phyloP scores from a whole-genome alignment of 768 basidiomycete species.

The Tricholomella constricta region DNA sequence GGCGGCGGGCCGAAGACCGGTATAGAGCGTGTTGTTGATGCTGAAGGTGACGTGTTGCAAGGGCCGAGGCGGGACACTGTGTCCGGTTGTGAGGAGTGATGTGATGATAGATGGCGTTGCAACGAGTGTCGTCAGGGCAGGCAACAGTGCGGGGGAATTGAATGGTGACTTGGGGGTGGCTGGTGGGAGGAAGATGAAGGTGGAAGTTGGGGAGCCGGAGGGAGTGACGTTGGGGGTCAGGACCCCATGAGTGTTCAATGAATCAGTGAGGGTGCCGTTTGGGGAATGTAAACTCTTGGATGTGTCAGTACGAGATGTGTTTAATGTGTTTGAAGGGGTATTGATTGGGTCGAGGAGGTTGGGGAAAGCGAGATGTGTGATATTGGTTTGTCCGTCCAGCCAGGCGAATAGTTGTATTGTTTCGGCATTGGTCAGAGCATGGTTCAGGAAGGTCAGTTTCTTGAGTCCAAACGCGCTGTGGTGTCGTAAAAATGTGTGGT shows the following conservation, averaged over 20 bases:
- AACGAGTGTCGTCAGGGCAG: constrained; percentile 38
- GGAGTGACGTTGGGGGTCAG: constrained; percentile 8
- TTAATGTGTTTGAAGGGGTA: constrained; percentile 6
- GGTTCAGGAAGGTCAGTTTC: constrained; percentile 39
- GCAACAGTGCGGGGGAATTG: constrained; percentile 39
- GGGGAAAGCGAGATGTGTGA: constrained; percentile 41
- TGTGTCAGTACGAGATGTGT: constrained; percentile 8
- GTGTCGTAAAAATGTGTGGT: constrained; percentile 41
- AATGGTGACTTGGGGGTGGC: constrained; percentile 21
- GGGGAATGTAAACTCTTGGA: not conserved
- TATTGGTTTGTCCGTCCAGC: constrained; percentile 45
- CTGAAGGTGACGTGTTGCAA: constrained; percentile 37
- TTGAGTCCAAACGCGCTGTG: constrained; percentile 45
- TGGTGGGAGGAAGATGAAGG: constrained; percentile 12
- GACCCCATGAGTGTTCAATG: constrained; percentile 5
- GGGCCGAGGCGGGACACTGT: constrained; percentile 21
- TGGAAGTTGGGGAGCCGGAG: constrained; percentile 10
- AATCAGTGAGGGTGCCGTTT: constrained; percentile 6
- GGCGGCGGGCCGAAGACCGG: constrained; percentile 45
- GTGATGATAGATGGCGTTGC: constrained; percentile 37
- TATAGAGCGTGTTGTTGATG: constrained; percentile 47
- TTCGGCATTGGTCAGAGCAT: constrained; percentile 33
- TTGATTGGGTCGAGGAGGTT: constrained; percentile 30
- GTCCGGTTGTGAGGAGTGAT: constrained; percentile 22
- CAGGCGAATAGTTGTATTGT: constrained; percentile 37